phyloP scores from a whole-genome alignment of 345 rosid species.

The Reutealis trisperma region DNA sequence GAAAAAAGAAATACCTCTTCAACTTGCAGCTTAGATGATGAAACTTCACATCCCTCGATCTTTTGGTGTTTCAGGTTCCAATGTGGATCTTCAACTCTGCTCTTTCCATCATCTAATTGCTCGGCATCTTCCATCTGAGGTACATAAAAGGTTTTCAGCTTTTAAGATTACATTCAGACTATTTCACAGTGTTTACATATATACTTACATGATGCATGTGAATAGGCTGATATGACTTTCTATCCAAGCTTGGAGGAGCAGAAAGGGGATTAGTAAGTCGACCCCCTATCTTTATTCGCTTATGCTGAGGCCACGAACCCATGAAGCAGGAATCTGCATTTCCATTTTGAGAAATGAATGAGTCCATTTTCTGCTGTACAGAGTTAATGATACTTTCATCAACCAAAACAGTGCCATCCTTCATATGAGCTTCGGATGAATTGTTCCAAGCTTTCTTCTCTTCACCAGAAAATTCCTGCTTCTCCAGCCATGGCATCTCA shows the following conservation, averaged over 20 bases:
- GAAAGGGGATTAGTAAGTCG: slow-evolving; percentile 27
- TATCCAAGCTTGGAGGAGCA: slow-evolving; percentile 44
- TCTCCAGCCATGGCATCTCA: slow-evolving; percentile 29
- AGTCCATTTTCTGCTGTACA: slow-evolving; percentile 23
- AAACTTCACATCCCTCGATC: slow-evolving; percentile 39
- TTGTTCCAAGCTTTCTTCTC: slow-evolving; percentile 25
- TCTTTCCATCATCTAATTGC: slow-evolving; percentile 29
- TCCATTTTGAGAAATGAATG: slow-evolving; percentile 5
- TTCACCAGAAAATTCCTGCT: slow-evolving; percentile 20
- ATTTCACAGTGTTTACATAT: slow-evolving; percentile 13
- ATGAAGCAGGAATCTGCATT: slow-evolving; percentile 13
- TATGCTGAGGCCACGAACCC: slow-evolving; percentile 46
- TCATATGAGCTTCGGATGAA: slow-evolving; percentile 27
- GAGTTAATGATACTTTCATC: slow-evolving; percentile 18
- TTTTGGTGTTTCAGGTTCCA: slow-evolving; percentile 28
- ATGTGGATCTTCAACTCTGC: slow-evolving; percentile 24
- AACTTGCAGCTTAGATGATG: slow-evolving; percentile 38
- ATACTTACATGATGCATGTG: slow-evolving; percentile 17
- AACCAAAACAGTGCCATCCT: not conserved
- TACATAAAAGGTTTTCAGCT: slow-evolving; percentile 22
- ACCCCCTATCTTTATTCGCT: slow-evolving; percentile 47
- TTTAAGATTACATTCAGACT: slow-evolving; percentile 16
- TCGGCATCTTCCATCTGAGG: slow-evolving; percentile 36
- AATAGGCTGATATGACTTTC: slow-evolving; percentile 28
- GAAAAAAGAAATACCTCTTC: slow-evolving; percentile 46